Percentiles rank a stretch among this genome's conserved stretches.
phyloP scores from a whole-genome alignment of 177 flowering plant species.

The Vitis hybrid region DNA sequence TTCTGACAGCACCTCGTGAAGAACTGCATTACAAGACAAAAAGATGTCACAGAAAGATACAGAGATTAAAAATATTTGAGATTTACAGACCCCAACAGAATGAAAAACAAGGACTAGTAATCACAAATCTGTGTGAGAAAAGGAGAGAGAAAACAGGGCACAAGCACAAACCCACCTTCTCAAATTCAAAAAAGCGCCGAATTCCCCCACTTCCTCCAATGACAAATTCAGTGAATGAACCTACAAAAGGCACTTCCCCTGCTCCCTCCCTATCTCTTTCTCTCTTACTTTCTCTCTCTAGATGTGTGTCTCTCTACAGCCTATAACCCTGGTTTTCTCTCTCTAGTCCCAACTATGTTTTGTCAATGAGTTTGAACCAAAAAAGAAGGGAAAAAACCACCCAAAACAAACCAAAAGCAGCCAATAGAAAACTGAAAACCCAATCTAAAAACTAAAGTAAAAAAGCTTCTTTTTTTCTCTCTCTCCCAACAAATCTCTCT shows the following conservation, averaged over 20 bases:
- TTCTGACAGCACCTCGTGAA: conserved; percentile 53
- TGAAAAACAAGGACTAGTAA: conserved; percentile 20
- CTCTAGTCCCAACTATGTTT: not conserved
- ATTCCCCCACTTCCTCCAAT: conserved; percentile 17
- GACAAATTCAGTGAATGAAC: conserved; percentile 2
- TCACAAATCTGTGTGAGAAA: conserved; percentile 6
- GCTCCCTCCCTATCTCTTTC: conserved; percentile 6
- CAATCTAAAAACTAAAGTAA: not conserved
- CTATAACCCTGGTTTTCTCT: not conserved
- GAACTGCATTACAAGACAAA: conserved; percentile 48
- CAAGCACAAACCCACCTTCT: not conserved
- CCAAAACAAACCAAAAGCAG: too few species aligned
- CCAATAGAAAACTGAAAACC: too few species aligned
- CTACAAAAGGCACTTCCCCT: not conserved
- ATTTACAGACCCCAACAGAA: not conserved
- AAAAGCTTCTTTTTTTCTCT: not conserved
- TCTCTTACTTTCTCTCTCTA: conserved; percentile 8
- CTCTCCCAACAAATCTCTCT: not conserved
- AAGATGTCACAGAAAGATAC: conserved; percentile 36
- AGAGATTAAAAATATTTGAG: conserved; percentile 10
- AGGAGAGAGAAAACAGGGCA: not conserved
- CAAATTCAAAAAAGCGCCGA: conserved; percentile 32
- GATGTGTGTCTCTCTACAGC: not conserved
- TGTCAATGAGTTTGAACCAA: too few species aligned
- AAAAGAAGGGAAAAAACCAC: too few species aligned